Percentiles rank a stretch among this genome's conserved stretches.
Conservation (phyloP, 805 yeast species). For the Metschnikowia shivogae region DNA sequence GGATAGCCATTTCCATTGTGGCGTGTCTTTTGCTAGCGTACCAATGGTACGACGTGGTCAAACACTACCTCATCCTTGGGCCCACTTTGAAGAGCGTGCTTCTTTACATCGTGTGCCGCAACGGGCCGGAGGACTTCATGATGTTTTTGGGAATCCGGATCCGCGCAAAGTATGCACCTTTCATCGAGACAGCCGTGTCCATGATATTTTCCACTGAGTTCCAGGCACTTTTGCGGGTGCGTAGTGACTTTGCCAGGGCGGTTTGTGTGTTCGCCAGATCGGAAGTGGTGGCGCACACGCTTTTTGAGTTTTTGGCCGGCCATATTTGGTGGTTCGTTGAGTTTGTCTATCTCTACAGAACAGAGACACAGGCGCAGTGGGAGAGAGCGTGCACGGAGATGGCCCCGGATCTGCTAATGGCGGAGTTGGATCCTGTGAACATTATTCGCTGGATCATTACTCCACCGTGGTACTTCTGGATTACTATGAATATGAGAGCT, state of each 20-base stretch:
- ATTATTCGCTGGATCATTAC: slow-evolving; percentile 1
- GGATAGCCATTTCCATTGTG: slow-evolving; percentile 25
- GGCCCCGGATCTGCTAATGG: not conserved
- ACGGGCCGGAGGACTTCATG: slow-evolving; percentile 39
- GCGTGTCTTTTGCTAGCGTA: slow-evolving; percentile 12
- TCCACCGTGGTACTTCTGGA: slow-evolving; percentile 7
- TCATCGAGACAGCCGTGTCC: slow-evolving; percentile 11
- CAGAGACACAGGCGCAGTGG: not conserved
- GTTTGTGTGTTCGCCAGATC: slow-evolving; percentile 8
- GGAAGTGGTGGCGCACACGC: slow-evolving; percentile 13
- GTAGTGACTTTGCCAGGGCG: slow-evolving; percentile 4
- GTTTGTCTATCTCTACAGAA: slow-evolving; percentile 14
- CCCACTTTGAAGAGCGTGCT: slow-evolving; percentile 34
- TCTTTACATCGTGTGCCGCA: slow-evolving; percentile 45
- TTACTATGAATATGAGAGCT: not conserved
- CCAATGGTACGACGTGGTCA: slow-evolving; percentile 15
- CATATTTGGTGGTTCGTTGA: slow-evolving; percentile 34
- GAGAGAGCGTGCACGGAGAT: not conserved
- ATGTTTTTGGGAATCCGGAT: slow-evolving; percentile 40
- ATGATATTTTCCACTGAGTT: slow-evolving; percentile 14
- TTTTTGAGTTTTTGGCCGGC: slow-evolving; percentile 20
- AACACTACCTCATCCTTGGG: slow-evolving; percentile 29
- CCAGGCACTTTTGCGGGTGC: slow-evolving; percentile 1
- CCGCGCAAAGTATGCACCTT: slow-evolving; percentile 42
- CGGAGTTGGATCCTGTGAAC: not conserved